A percentile compares a stretch with the other conserved stretches of the same genome.
Evolutionary conservation across 1,139 yeast species (phyloP).

Genomic region (Pichia sp.): DNA sequence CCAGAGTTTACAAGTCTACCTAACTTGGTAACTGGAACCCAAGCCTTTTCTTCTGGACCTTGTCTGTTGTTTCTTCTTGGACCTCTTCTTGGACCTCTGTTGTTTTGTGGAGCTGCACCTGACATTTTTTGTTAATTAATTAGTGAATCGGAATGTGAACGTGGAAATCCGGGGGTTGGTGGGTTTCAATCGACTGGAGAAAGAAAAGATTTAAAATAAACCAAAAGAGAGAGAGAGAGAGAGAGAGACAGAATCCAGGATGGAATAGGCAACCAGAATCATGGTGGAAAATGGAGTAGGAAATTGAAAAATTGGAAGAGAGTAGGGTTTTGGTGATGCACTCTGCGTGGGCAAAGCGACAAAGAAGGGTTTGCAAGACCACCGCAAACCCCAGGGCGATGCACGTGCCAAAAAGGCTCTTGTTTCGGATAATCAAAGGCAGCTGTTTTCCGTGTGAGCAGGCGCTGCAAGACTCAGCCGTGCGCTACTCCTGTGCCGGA

Average conservation of each 20-base stretch:
- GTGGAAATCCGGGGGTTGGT: conserved; percentile 90
- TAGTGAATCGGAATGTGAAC: conserved; percentile 56
- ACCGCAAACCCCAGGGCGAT: no score
- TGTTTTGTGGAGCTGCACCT: conserved; percentile 42
- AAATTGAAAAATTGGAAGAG: background rate
- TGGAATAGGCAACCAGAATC: background rate
- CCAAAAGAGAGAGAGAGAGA: background rate
- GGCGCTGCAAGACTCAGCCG: no score
- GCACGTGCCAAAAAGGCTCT: no score
- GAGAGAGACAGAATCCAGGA: background rate
- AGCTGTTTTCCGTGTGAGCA: no score
- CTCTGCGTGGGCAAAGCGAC: background rate
- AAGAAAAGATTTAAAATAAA: background rate
- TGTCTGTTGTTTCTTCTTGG: conserved; percentile 61
- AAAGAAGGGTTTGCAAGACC: no score
- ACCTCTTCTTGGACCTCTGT: conserved; percentile 48
- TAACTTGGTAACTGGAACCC: conserved; percentile 99
- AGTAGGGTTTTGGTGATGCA: background rate
- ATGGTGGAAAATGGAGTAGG: background rate
- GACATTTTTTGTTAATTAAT: conserved; percentile 42
- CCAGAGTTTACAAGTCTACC: conserved; percentile 99
- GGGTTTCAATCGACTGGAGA: conserved; percentile 70
- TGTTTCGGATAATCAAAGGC: no score
- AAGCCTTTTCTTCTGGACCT: conserved; percentile 92
- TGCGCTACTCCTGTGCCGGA: no score